Conservation (phyloP, 192 early-diverging fungal species). For the Coemansia brasiliensis region DNA sequence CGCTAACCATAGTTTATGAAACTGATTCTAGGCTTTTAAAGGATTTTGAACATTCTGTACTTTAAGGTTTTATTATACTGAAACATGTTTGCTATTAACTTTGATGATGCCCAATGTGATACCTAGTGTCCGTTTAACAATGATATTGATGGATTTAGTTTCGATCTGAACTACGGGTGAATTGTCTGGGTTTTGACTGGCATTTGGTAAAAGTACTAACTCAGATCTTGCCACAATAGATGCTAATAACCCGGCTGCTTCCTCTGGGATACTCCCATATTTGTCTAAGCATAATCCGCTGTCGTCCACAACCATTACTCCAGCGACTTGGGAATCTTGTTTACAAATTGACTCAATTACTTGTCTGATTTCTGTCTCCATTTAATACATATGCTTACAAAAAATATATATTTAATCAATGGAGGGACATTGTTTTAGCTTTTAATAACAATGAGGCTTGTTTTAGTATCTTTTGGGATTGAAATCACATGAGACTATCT, state of each 20-base stretch:
- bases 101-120: constrained; percentile 45
- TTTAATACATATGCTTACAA: constrained; percentile 5
- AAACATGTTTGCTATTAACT: neutral
- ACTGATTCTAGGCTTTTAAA: constrained; percentile 16
- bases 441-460: neutral
- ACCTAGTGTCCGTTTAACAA: constrained; percentile 17
- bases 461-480: too few relatives aligned
- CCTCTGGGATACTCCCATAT: constrained; percentile 31
- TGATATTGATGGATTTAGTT: constrained; percentile 29
- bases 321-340: constrained; percentile 26
- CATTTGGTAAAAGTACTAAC: constrained; percentile 5
- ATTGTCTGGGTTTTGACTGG: neutral
- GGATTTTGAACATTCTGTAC: constrained; percentile 35
- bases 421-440: constrained; percentile 1
- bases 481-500: too few relatives aligned
- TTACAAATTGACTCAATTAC: constrained; percentile 31
- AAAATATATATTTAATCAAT: constrained; percentile 1
- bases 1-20: constrained; percentile 18
- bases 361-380: constrained; percentile 38
- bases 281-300: constrained; percentile 46
- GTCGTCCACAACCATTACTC: constrained; percentile 42
- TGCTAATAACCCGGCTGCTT: constrained; percentile 41
- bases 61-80: constrained; percentile 2
- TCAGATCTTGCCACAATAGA: constrained; percentile 34
- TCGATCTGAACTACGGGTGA: constrained; percentile 46